Evolutionary conservation across 2,329 filamentous ascomycete genomes (phyloP).

Genomic region (Talaromyces funiculosus): DNA sequence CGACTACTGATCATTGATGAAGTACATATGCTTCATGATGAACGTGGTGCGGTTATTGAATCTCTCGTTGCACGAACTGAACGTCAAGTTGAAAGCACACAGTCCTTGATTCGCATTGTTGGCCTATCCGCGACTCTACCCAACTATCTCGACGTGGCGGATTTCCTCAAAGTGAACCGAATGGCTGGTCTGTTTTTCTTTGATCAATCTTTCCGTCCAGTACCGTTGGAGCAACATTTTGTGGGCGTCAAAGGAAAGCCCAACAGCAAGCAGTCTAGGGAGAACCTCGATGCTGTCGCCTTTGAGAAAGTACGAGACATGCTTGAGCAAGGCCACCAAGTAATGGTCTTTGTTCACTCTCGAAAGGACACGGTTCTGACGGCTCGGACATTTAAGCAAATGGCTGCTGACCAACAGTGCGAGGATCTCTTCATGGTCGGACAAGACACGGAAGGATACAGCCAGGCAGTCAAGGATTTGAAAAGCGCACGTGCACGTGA

Average conservation of each 20-base stretch:
- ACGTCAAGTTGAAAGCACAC: conserved; percentile 94
- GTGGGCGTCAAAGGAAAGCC: conserved; percentile 88
- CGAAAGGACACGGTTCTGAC: conserved; percentile 88
- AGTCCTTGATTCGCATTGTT: conserved; percentile 92
- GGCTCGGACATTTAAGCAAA: conserved; percentile 77
- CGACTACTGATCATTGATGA: conserved; percentile 95
- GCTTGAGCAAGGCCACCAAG: conserved; percentile 84
- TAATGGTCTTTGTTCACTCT: conserved; percentile 99
- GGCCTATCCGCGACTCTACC: conserved; percentile 92
- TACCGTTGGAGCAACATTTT: conserved; percentile 95
- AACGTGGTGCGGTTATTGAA: conserved; percentile 91
- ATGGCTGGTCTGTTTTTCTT: conserved; percentile 94
- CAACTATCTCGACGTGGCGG: conserved; percentile 93
- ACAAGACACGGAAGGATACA: conserved; percentile 69
- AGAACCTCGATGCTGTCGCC: conserved; percentile 79
- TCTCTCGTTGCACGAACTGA: conserved; percentile 92
- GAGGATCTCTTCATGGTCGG: conserved; percentile 74
- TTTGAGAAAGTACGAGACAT: conserved; percentile 96
- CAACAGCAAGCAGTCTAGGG: conserved; percentile 71
- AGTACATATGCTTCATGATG: conserved; percentile 98
- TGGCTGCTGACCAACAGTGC: conserved; percentile 74
- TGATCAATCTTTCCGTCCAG: conserved; percentile 88
- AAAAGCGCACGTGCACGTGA: conserved; percentile 80
- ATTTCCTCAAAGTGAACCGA: conserved; percentile 94
- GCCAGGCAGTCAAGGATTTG: conserved; percentile 74